phyloP scores from a whole-genome alignment of 768 basidiomycete species.

The Austroboletus eburneus region DNA sequence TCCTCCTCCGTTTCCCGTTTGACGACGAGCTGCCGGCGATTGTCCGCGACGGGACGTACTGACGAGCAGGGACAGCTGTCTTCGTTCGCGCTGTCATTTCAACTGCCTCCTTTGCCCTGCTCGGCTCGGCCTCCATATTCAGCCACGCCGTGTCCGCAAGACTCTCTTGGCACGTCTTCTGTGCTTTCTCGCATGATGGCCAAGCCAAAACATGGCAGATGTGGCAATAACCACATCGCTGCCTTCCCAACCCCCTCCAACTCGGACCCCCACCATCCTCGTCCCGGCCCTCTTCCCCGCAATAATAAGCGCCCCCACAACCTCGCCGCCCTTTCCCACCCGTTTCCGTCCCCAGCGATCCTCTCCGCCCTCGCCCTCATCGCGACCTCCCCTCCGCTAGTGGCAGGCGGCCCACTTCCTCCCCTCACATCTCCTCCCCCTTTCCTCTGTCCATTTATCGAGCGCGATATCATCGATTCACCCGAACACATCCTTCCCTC shows the following conservation, averaged over 20 bases:
- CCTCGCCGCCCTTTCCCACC: background rate
- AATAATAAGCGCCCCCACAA: conserved; percentile 8
- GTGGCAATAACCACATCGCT: conserved; percentile 19
- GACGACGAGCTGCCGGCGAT: conserved; percentile 10
- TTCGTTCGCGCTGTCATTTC: background rate
- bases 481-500: background rate
- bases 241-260: conserved; percentile 4
- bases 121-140: conserved; percentile 19
- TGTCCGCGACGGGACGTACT: background rate
- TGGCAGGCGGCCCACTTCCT: conserved; percentile 43
- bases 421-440: conserved; percentile 39
- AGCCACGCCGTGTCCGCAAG: conserved; percentile 33
- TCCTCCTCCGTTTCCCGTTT: background rate
- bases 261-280: background rate
- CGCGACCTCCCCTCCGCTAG: conserved; percentile 43
- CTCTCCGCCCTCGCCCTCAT: conserved; percentile 57
- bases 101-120: background rate
- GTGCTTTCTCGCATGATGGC: conserved; percentile 43
- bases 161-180: conserved; percentile 36
- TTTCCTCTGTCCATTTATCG: conserved; percentile 57
- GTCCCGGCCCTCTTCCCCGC: conserved; percentile 12
- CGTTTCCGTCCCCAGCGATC: conserved; percentile 45
- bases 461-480: conserved; percentile 10
- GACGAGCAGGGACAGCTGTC: background rate
- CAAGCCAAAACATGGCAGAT: conserved; percentile 46